phyloP scores from a whole-genome alignment of 2,329 filamentous ascomycete genomes.

The Aspergillus thermomutatus region DNA sequence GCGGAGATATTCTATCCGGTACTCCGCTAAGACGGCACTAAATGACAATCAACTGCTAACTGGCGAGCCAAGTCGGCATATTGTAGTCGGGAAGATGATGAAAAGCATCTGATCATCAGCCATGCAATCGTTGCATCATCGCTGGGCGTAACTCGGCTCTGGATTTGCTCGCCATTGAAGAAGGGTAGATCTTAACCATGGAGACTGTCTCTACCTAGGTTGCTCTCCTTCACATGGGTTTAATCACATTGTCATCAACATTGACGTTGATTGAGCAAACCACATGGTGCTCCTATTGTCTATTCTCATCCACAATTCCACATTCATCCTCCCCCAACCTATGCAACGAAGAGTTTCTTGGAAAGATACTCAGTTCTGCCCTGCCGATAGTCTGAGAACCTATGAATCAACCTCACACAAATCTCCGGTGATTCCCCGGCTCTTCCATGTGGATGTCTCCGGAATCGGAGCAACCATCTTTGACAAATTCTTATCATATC shows the following conservation, averaged over 20 bases:
- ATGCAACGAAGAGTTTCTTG: background rate
- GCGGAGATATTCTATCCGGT: background rate
- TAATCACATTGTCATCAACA: background rate
- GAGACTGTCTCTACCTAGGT: no score
- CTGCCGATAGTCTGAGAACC: no score
- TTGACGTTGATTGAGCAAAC: background rate
- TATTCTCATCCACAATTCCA: no score
- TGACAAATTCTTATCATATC: conserved; percentile 1
- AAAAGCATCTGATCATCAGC: background rate
- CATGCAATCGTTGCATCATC: background rate
- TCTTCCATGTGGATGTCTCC: conserved; percentile 1
- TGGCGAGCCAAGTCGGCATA: background rate
- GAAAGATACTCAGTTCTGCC: no score
- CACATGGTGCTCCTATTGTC: background rate
- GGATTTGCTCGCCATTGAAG: background rate
- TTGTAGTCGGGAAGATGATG: background rate
- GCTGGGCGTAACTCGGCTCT: background rate
- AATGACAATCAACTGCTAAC: background rate
- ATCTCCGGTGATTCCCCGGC: conserved; percentile 1
- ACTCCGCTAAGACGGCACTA: background rate
- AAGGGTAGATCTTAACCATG: background rate
- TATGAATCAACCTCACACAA: background rate
- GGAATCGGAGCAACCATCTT: conserved; percentile 2
- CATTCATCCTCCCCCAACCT: background rate
- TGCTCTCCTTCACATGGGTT: background rate